Conservation (phyloP, 257 asterid species). For the Solanum phureja region DNA sequence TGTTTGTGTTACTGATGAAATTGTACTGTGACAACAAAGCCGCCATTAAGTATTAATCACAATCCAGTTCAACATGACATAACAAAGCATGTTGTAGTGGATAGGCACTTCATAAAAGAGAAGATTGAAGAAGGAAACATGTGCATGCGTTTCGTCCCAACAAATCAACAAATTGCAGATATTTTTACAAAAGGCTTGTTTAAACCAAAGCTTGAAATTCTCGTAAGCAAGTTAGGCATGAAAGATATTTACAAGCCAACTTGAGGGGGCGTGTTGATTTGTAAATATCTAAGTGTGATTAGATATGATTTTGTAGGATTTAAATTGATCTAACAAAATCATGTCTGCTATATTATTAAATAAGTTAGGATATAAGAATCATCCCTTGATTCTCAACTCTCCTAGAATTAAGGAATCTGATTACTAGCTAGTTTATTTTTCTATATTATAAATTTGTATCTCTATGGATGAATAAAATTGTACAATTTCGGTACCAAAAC, state of each 20-base stretch:
- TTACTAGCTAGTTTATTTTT: background rate
- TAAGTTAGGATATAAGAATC: background rate
- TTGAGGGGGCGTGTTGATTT: background rate
- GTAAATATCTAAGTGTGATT: background rate
- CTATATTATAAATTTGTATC: background rate
- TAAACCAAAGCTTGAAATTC: background rate
- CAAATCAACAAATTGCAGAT: background rate
- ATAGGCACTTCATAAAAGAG: no score
- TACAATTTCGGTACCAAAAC: background rate
- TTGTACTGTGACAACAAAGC: background rate
- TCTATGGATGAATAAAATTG: background rate
- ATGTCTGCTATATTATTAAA: background rate
- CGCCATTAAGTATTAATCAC: background rate
- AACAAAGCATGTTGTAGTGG: background rate
- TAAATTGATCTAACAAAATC: background rate
- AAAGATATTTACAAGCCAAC: background rate
- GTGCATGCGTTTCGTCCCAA: background rate
- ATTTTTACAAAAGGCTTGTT: no score
- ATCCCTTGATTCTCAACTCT: background rate
- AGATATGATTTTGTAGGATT: no score
- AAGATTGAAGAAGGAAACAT: background rate
- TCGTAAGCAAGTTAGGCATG: background rate
- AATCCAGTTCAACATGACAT: background rate
- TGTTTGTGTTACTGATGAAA: background rate
- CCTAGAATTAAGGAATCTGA: background rate